Evolutionary conservation across 2,329 filamentous ascomycete genomes (phyloP), one percentile per base, ranked within the genome.

Genomic region (Lasiodiplodia hormozganensis): DNA sequence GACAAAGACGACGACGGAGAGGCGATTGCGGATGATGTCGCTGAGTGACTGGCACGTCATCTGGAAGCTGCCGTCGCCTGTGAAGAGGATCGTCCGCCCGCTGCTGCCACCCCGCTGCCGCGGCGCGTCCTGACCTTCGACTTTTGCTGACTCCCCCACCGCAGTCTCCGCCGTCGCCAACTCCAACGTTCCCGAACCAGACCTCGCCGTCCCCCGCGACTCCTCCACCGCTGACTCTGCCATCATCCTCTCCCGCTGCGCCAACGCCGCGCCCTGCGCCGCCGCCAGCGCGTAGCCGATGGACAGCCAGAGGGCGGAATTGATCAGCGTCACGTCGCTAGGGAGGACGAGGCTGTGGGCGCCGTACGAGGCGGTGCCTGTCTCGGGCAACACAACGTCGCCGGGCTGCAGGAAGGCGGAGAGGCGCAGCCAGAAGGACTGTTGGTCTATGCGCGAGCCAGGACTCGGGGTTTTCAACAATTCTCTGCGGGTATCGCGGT

Each of bases 221-320:
- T n/a, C n/a, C n/a, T n/a, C n/a, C n/a, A n/a, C n/a, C n/a, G 18
- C 4, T 4, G 31, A 36, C 11, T 3, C n/a, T 6, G 7, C 16
- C 5, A 2, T 18, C 5, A 28, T 28, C 18, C 16, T 14, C 4
- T 62, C 57, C 4, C 57, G 23, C 8, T 34, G 57, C 57, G 68
- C 73, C 36, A 88, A 77, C 0, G 85, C 83, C 0, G 85, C 85
- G 2, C 87, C 87, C 23, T 86, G 82, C 3, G 85, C 83, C 1
- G 85, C 87, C 1, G 85, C 85, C 0, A 90, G 82, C 77, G 87
- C 89, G 76, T 88, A 88, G 0, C 87, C 87, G 67, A 89, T 88
- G 0, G 85, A 88, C 2, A 87, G 80, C 85, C 86, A 89, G 40
- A 86, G 87, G 0, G 85, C 28, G 5, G 28, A 28, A 28, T 28